Evolutionary conservation across 768 basidiomycete genomes (phyloP).

Genomic region (Wakefieldia striispora): DNA sequence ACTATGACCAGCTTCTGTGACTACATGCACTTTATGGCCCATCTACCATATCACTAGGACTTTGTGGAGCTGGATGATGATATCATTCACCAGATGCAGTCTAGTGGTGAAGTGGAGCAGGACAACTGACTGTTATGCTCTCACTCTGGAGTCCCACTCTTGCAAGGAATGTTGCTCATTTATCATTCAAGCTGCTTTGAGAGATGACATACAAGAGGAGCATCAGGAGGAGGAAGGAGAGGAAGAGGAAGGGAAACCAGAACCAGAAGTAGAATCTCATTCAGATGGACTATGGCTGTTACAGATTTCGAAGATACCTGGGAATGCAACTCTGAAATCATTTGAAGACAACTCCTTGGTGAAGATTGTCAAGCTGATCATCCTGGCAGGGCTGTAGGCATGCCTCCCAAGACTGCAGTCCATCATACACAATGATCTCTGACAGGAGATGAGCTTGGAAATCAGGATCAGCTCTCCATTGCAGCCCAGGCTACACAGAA

Average conservation of each 20-base stretch:
- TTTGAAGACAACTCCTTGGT: too few relatives aligned
- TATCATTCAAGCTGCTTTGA: not conserved
- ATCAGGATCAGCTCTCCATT: not conserved
- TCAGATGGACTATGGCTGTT: not conserved
- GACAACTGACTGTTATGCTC: not conserved
- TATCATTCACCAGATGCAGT: not conserved
- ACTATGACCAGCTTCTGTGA: not conserved
- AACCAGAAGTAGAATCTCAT: not conserved
- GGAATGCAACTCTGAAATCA: too few relatives aligned
- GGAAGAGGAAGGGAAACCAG: not conserved
- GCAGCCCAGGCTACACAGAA: not conserved
- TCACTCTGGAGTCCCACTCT: not conserved
- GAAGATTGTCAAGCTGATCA: too few relatives aligned
- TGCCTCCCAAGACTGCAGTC: not conserved
- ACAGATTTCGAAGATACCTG: too few relatives aligned
- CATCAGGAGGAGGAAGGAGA: not conserved
- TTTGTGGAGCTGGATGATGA: not conserved
- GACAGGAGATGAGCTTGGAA: too few relatives aligned
- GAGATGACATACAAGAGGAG: too few relatives aligned
- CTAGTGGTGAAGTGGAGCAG: not conserved
- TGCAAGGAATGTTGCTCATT: not conserved
- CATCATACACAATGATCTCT: not conserved
- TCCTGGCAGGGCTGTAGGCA: not conserved
- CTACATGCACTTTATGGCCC: not conserved
- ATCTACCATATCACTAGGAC: not conserved